Conservation (phyloP, 441 rosid species). For the Arabidopsis lyrata region DNA sequence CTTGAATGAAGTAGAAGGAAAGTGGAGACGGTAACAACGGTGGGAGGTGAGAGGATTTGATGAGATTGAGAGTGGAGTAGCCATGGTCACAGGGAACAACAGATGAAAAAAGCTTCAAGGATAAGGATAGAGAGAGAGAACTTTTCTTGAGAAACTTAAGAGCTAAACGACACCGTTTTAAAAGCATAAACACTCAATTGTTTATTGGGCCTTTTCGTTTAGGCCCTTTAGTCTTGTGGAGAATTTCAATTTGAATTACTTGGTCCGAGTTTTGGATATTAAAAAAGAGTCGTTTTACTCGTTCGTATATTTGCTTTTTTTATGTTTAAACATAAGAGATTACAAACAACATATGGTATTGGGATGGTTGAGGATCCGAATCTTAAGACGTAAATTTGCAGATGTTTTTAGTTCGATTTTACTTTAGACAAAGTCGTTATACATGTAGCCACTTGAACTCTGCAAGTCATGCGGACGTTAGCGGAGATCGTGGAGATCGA, state of each 20-base stretch:
- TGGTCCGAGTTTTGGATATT: too few species aligned
- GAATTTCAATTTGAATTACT: background rate
- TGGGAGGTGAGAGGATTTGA: slow-evolving; percentile 43
- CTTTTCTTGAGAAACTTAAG: background rate
- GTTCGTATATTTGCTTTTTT: too few species aligned
- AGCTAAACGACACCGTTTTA: background rate
- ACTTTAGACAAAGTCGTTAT: too few species aligned
- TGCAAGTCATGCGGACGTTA: too few species aligned
- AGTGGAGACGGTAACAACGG: slow-evolving; percentile 33
- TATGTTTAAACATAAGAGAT: too few species aligned
- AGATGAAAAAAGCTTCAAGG: slow-evolving; percentile 24
- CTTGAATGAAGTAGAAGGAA: slow-evolving; percentile 56
- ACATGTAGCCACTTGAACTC: too few species aligned
- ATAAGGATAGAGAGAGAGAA: slow-evolving; percentile 28
- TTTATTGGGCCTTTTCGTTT: background rate
- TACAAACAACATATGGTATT: too few species aligned
- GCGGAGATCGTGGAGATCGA: too few species aligned
- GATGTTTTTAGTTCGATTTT: too few species aligned
- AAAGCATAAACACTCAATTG: background rate
- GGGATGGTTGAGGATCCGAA: too few species aligned
- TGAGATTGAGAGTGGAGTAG: slow-evolving; percentile 56
- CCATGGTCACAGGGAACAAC: slow-evolving; percentile 52
- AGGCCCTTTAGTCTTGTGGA: background rate
- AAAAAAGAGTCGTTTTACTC: too few species aligned
- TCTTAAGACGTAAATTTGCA: too few species aligned